Evolutionary conservation across 148 eudicot species (phyloP), one percentile per base, ranked within the genome.

Genomic region (Rheum nobile): DNA sequence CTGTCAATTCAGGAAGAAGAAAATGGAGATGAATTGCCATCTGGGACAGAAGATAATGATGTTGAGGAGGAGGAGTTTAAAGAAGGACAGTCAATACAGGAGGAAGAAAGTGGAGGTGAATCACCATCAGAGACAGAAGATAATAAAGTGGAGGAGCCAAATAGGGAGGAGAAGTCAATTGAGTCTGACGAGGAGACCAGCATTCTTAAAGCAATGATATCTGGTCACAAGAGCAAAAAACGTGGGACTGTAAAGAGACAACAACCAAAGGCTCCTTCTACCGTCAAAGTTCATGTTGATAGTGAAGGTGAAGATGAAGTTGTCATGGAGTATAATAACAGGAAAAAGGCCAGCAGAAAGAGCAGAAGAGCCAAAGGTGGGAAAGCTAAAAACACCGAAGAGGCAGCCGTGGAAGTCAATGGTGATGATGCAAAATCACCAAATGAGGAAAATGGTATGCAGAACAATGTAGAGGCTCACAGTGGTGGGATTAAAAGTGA

Each of bases 361-460:
- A 90, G 86, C 32, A 90, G 86, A 77, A 79, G 97, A 79, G 85
- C 90, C 55, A 85, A 85, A 80, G 86, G 85, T 80, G 88, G 82
- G 57, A 88, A 76, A 67, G 87, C 83, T 65, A 83, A 78, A 80
- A 76, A 43, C 63, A 44, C 26, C 26, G 83, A 85, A 47, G 89
- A 80, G 38, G 91, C 85, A 68, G 22, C 75, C 28, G 37, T 72
- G 13, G 73, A 74, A 55, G 75, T 77, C 71, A 76, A 74, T 77
- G 76, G 41, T 29, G 72, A 68, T 72, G 73, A 75, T 70, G 76
- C 22, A 22, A 65, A 72, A 71, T 74, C 73, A 37, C 74, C 65
- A 31, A 75, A 65, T 17, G 82, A 72, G 72, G 85, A 78, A 71
- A 73, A 73, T 65, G 79, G 74, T 57, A 80, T 21, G 34, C 31